Conservation (phyloP, 1,139 yeast genomes). For the Kurtzmaniella natalensis region DNA sequence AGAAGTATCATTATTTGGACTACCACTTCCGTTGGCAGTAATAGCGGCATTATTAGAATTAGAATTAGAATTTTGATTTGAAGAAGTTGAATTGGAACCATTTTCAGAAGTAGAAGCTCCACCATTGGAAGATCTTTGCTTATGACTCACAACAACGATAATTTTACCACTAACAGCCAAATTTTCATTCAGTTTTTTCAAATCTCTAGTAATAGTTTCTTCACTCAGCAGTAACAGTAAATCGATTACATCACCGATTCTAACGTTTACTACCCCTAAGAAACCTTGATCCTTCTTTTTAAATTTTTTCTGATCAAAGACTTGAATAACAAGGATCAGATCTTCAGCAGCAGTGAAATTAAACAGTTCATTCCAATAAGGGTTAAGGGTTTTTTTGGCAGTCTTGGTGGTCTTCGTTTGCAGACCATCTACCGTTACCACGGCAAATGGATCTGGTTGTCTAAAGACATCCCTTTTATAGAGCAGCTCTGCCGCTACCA, state of each 20-base stretch:
- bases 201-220: slow-evolving; percentile 89
- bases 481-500: slow-evolving; percentile 94
- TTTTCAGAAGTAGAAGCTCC: slow-evolving; percentile 8
- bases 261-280: slow-evolving; percentile 88
- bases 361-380: slow-evolving; percentile 96
- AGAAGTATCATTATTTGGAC: slow-evolving; percentile 10
- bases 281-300: slow-evolving; percentile 99
- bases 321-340: slow-evolving; percentile 86
- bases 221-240: slow-evolving; percentile 53
- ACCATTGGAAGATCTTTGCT: slow-evolving; percentile 12
- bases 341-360: slow-evolving; percentile 74
- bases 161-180: slow-evolving; percentile 89
- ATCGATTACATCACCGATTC: slow-evolving; percentile 87
- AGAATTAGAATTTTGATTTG: slow-evolving; percentile 11
- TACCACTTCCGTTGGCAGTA: slow-evolving; percentile 8
- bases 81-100: slow-evolving; percentile 11
- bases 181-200: slow-evolving; percentile 88
- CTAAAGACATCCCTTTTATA: slow-evolving; percentile 93
- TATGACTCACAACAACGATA: slow-evolving; percentile 66
- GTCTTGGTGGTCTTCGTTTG: slow-evolving; percentile 95
- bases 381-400: slow-evolving; percentile 89
- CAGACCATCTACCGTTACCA: slow-evolving; percentile 91
- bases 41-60: slow-evolving; percentile 9
- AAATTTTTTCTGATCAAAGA: slow-evolving; percentile 94
- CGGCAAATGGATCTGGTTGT: slow-evolving; percentile 97